phyloP scores from a whole-genome alignment of 2,329 filamentous ascomycete genomes.

The Penicillium sp. region DNA sequence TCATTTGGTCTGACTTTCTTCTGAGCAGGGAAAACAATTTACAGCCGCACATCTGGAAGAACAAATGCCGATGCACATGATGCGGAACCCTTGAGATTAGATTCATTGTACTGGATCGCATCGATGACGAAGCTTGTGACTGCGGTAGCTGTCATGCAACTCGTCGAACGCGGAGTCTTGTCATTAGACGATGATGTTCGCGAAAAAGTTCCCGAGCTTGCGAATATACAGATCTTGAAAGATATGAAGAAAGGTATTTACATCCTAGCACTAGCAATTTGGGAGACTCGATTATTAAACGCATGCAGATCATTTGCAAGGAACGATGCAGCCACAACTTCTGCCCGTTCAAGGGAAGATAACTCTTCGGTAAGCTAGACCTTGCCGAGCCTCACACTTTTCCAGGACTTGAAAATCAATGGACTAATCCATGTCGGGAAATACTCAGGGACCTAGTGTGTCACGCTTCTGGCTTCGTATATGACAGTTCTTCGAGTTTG shows the following conservation, averaged over 20 bases:
- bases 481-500: constrained; percentile 15
- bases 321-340: background rate
- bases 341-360: background rate
- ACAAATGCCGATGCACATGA: background rate
- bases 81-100: constrained; percentile 30
- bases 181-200: constrained; percentile 44
- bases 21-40: background rate
- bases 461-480: constrained; percentile 19
- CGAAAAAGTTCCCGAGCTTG: constrained; percentile 14
- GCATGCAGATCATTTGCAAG: background rate
- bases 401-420: background rate
- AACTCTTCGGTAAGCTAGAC: constrained; percentile 7
- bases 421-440: background rate
- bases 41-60: background rate
- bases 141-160: constrained; percentile 51
- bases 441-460: constrained; percentile 6
- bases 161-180: constrained; percentile 49
- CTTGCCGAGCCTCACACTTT: too few relatives aligned
- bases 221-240: constrained; percentile 6
- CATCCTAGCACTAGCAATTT: background rate
- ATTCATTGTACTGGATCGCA: constrained; percentile 64
- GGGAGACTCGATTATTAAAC: background rate
- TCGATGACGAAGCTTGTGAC: constrained; percentile 53
- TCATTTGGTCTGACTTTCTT: background rate
- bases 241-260: background rate